phyloP scores from a whole-genome alignment of 148 eudicot species.

The Vaccinium macrocarpon region DNA sequence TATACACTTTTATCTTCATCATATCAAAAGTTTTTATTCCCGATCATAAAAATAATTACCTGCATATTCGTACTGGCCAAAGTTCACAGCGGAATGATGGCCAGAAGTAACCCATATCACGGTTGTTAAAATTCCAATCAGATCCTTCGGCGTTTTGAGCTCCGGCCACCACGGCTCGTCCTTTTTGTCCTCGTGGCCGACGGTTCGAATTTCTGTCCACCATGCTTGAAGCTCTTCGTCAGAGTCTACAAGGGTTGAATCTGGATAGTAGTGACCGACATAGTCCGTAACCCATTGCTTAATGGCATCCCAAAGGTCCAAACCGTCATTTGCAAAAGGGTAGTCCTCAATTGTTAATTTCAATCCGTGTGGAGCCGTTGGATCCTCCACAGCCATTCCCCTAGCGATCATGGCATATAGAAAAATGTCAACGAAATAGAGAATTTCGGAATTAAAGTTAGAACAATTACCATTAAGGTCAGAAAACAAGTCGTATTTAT shows the following conservation, averaged over 20 bases:
- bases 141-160: constrained; percentile 40
- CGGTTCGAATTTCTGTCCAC: constrained; percentile 68
- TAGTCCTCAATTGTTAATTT: constrained; percentile 68
- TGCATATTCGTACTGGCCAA: constrained; percentile 64
- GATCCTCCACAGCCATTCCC: constrained; percentile 75
- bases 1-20: too few species aligned
- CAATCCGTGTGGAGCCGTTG: constrained; percentile 59
- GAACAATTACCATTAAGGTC: too few species aligned
- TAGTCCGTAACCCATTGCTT: constrained; percentile 71
- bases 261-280: constrained; percentile 53
- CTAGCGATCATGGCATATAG: constrained; percentile 12
- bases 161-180: constrained; percentile 77
- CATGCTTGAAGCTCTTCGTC: constrained; percentile 71
- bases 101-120: constrained; percentile 79
- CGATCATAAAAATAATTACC: constrained; percentile 17
- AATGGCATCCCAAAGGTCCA: constrained; percentile 57
- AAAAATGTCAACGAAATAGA: neutral
- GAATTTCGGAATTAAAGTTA: too few species aligned
- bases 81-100: constrained; percentile 83
- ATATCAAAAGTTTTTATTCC: too few species aligned
- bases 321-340: constrained; percentile 76
- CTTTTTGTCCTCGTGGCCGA: constrained; percentile 69
- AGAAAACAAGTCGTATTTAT: too few species aligned
- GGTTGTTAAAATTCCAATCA: constrained; percentile 48
- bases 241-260: constrained; percentile 27